Percentiles rank a stretch among this genome's conserved stretches.
Conservation (phyloP, 352 stramenopile species). For the Pythium sukuiense region DNA sequence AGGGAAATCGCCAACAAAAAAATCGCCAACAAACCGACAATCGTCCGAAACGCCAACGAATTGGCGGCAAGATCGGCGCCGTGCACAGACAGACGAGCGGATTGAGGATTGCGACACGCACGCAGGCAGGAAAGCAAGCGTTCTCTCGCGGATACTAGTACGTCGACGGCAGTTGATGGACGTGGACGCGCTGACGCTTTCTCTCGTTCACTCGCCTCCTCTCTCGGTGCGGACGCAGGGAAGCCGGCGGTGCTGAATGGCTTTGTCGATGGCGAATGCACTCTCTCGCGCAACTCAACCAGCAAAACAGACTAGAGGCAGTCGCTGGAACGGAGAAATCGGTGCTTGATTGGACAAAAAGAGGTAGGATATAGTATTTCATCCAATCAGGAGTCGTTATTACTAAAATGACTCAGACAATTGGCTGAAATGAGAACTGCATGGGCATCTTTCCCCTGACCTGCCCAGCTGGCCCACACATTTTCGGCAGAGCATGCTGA, state of each 20-base stretch:
- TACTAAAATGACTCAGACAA: neutral
- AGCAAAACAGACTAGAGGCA: slow-evolving; percentile 12
- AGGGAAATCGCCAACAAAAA: neutral
- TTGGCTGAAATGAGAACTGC: neutral
- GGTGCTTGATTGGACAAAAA: slow-evolving; percentile 24
- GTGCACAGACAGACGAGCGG: neutral
- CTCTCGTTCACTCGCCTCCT: neutral
- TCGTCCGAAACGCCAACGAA: neutral
- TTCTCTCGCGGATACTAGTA: neutral
- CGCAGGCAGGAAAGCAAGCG: neutral
- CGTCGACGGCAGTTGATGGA: neutral
- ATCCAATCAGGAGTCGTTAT: slow-evolving; percentile 1
- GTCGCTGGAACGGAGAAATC: slow-evolving; percentile 30
- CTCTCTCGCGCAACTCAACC: slow-evolving; percentile 24
- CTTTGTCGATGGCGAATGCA: neutral
- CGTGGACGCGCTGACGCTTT: neutral
- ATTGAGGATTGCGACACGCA: neutral
- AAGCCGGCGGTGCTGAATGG: slow-evolving; percentile 2
- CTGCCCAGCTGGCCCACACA: slow-evolving; percentile 1
- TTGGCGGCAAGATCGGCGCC: neutral
- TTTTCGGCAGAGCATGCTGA: neutral
- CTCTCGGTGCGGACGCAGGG: neutral
- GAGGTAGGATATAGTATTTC: neutral
- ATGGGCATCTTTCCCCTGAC: neutral
- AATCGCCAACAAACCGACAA: slow-evolving; percentile 6